Base-by-base conservation (phyloP, 1,284 basidiomycete species). In the Erythrobasidium hasegawianum region DNA sequence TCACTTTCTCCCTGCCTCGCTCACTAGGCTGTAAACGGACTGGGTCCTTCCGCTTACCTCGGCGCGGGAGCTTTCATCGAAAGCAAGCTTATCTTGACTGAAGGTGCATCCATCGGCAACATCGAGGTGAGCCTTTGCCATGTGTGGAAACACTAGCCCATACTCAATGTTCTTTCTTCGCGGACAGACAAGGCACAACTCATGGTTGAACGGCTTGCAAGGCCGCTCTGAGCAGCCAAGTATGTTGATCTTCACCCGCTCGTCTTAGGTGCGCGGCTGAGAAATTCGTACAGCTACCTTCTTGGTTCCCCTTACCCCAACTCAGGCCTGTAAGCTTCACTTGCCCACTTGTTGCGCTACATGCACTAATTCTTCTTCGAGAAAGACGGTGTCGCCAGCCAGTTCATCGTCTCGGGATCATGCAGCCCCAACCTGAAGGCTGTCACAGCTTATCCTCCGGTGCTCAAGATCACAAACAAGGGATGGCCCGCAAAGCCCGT, bases 381-480 rank as follows among this genome's bases (percentile, higher is more conserved):
- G n/a, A n/a, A n/a, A 40, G 55, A 64, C 61, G 55, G 61, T 57
- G 61, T 64, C n/a, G 61, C 55, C 39, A 43, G 53, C n/a, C 61
- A 52, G 39, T 64, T 64, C 40, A 64, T 64, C 55, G 61, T 56
- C 18, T 27, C 27, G 10, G 49, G 61, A 55, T 64, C 59, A 27
- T 54, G 41, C 53, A 33, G 33, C 33, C 49, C 49, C n/a, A 47
- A 59, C 38, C 43, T 41, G 5, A 64, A 64, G 24, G 61, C 54
- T 1, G 61, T 64, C 18, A 56, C 40, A 9, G 61, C 61, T 27
- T 57, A 43, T 29, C 61, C 61, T n/a, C 61, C 61, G 16, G 26
- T 33, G 20, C 56, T 64, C 55, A 59, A 55, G 10, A 56, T 65
- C 45, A 65, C 62, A 18, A 65, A 65, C 22, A 64, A 64, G 29